A percentile compares a stretch with the other conserved stretches of the same genome.
These are phyloP conservation scores for Cylindrotheca closterium DNA, from an alignment of 108 stramenopile species.

Conservation along the genomic window DNA sequence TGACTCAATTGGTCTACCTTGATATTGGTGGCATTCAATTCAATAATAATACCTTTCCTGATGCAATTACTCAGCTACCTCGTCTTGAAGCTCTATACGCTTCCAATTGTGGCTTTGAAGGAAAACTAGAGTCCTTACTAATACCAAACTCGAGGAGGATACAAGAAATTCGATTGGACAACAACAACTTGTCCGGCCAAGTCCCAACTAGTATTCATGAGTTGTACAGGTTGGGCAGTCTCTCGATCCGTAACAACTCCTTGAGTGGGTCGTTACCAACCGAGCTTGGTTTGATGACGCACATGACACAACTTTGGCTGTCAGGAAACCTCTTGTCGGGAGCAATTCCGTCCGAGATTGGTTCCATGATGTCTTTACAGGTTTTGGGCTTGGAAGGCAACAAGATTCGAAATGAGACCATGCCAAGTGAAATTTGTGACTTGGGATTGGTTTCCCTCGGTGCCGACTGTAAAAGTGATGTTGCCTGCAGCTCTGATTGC, in stretches of 20 bases:
- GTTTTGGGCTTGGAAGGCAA: slow-evolving; percentile 45
- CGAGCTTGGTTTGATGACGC: slow-evolving; percentile 6
- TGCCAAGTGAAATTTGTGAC: slow-evolving; percentile 30
- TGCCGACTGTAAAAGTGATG: slow-evolving; percentile 15
- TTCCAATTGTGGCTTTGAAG: slow-evolving; percentile 22
- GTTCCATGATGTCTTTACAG: slow-evolving; percentile 11
- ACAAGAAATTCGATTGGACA: slow-evolving; percentile 38
- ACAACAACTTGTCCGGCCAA: slow-evolving; percentile 25
- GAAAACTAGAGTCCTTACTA: slow-evolving; percentile 12
- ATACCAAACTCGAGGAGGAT: slow-evolving; percentile 1
- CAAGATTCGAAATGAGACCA: slow-evolving; percentile 25
- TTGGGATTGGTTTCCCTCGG: slow-evolving; percentile 13
- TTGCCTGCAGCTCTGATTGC: slow-evolving; percentile 10
- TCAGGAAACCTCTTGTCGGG: slow-evolving; percentile 14
- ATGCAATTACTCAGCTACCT: slow-evolving; percentile 15
- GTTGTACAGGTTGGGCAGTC: slow-evolving; percentile 10
- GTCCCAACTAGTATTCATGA: slow-evolving; percentile 53
- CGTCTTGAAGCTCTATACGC: slow-evolving; percentile 30
- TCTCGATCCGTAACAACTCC: slow-evolving; percentile 15
- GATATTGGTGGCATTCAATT: slow-evolving; percentile 32
- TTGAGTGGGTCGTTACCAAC: slow-evolving; percentile 15
- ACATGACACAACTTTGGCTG: slow-evolving; percentile 23
- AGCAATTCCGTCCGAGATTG: slow-evolving; percentile 20
- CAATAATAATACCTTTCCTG: slow-evolving; percentile 25
- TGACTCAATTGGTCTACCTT: slow-evolving; percentile 21